These are phyloP conservation scores for Pyrenophora teres DNA, from an alignment of 2,329 filamentous ascomycete species.

Conservation along the genomic window DNA sequence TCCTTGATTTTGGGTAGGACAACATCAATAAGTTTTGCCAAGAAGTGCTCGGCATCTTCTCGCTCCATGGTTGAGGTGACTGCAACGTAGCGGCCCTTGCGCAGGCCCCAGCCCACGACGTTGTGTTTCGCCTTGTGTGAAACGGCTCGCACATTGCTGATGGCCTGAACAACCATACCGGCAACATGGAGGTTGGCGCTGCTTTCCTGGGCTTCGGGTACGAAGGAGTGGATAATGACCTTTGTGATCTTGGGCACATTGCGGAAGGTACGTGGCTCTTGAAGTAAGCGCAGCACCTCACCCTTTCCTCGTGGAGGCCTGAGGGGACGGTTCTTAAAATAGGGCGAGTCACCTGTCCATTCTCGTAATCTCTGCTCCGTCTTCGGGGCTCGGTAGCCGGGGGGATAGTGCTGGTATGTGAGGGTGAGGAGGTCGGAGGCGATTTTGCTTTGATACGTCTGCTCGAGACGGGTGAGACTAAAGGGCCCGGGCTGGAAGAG, in stretches of 20 bases:
- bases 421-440: constrained; percentile 87
- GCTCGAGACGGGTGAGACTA: constrained; percentile 80
- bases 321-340: constrained; percentile 87
- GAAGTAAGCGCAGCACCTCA: constrained; percentile 69
- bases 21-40: constrained; percentile 86
- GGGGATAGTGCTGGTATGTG: constrained; percentile 82
- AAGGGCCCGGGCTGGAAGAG: constrained; percentile 91
- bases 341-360: constrained; percentile 91
- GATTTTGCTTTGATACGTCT: constrained; percentile 87
- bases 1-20: constrained; percentile 97
- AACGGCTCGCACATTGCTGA: constrained; percentile 75
- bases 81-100: constrained; percentile 71
- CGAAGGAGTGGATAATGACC: constrained; percentile 79
- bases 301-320: constrained; percentile 82
- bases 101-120: constrained; percentile 76
- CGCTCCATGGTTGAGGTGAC: constrained; percentile 78
- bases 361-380: constrained; percentile 70
- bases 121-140: constrained; percentile 72
- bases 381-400: constrained; percentile 68
- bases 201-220: constrained; percentile 69
- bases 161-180: constrained; percentile 81
- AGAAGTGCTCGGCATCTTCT: constrained; percentile 84
- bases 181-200: constrained; percentile 79
- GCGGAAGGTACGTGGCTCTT: constrained; percentile 70
- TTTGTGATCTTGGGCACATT: constrained; percentile 83